Evolutionary conservation across 2,329 filamentous ascomycete species (phyloP), one percentile per base, ranked within the genome.

Genomic region (Venturia carpophila): DNA sequence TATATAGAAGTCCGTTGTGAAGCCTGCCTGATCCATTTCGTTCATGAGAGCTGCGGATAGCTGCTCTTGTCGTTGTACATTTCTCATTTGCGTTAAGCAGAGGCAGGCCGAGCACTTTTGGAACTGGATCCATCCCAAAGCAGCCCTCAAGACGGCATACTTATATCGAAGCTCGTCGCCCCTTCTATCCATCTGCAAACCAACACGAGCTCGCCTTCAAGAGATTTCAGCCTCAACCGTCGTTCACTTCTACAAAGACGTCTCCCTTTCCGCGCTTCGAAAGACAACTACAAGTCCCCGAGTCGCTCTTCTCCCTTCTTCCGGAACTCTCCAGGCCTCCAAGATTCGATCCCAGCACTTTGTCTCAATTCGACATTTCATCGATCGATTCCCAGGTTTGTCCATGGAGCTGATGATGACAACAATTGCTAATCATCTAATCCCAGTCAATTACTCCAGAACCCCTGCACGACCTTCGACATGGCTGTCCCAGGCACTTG

Each of bases 401-500:
- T 37, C 30, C 52, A 34, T 4, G 9, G 19, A 34, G 52, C 30
- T 37, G 37, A n/a, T 58, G 52, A 34, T 34, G 52, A 58, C 30
- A 58, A 19, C 30, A 58, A n/a, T 13, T 58, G 52, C 52, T 58
- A 58, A 58, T 10, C 15, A 15, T 37, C 6, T 37, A 37, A 37
- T 37, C 52, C 52, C 30, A 58, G 52, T 58, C 30, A n/a, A 37
- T n/a, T 21, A 21, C 52, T 21, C 15, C 19, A 4, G 13, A 21
- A 27, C 34, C 52, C 52, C 30, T 58, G 52, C 52, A 37, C 27
- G 3, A n/a, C 17, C 6, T 45, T 63, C 52, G 58, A 45, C 64
- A 65, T 81, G 79, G 79, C 79, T 66, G 77, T 77, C 66, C 75
- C 79, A 37, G 77, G 75, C 65, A 78, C 72, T 71, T 82, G 80